Conservation (phyloP, 2,329 filamentous ascomycete genomes). For the Alternaria conjuncta region DNA sequence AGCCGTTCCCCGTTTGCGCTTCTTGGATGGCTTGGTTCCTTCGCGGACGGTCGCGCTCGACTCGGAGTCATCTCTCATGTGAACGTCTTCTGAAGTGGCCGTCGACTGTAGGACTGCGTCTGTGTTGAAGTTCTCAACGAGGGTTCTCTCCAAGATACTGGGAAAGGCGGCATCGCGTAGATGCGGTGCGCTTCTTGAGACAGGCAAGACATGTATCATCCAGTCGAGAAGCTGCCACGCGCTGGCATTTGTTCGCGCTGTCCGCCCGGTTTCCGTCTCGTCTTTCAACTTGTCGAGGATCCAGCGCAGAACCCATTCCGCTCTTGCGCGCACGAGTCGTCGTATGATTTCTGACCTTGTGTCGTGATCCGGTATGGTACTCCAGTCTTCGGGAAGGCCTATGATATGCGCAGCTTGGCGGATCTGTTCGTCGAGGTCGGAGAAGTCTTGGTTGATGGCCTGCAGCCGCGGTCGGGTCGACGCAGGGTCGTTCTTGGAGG, state of each 20-base stretch:
- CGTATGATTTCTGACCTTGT: slow-evolving; percentile 13
- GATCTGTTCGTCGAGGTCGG: slow-evolving; percentile 48
- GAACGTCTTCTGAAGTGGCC: slow-evolving; percentile 8
- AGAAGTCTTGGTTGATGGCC: slow-evolving; percentile 48
- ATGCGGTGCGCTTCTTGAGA: slow-evolving; percentile 72
- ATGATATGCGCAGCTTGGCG: slow-evolving; percentile 50
- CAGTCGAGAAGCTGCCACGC: slow-evolving; percentile 67
- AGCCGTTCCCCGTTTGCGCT: slow-evolving; percentile 42
- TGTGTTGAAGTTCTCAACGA: slow-evolving; percentile 60
- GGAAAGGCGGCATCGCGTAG: slow-evolving; percentile 74
- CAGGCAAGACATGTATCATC: slow-evolving; percentile 69
- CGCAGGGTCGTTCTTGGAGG: slow-evolving; percentile 19
- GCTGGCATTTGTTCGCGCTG: slow-evolving; percentile 51
- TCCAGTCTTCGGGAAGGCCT: slow-evolving; percentile 45
- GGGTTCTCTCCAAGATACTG: slow-evolving; percentile 67
- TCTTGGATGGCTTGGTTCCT: slow-evolving; percentile 37
- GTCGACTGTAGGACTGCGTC: slow-evolving; percentile 7
- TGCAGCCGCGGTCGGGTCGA: slow-evolving; percentile 49
- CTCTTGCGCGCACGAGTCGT: slow-evolving; percentile 47
- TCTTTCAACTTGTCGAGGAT: slow-evolving; percentile 65
- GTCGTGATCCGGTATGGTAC: slow-evolving; percentile 12
- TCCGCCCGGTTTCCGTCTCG: slow-evolving; percentile 40
- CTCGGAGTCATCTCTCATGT: slow-evolving; percentile 28
- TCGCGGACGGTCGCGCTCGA: slow-evolving; percentile 38
- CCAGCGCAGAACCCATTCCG: slow-evolving; percentile 73